Evolutionary conservation across 192 early-diverging fungal genomes (phyloP).

Genomic region (Haplosporangium gracile): DNA sequence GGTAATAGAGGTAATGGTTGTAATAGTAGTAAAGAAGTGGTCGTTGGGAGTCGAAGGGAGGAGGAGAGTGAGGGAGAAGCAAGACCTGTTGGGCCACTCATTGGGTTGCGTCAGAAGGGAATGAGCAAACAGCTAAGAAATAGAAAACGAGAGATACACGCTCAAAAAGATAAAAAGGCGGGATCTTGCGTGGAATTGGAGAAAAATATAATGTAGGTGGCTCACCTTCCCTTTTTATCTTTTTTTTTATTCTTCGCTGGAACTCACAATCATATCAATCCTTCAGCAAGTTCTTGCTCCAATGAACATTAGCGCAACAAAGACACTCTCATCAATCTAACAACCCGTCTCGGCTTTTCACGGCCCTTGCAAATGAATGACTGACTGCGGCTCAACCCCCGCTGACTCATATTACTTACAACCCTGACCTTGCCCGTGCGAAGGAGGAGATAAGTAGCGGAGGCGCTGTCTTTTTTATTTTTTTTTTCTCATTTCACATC

Average conservation of each 20-base stretch:
- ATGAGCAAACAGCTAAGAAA: not conserved
- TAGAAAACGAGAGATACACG: not conserved
- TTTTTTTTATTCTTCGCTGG: no score
- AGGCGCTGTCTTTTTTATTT: slow-evolving; percentile 5
- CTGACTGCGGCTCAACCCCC: not conserved
- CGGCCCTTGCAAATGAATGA: not conserved
- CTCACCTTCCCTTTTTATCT: no score
- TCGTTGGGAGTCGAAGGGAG: slow-evolving; percentile 2
- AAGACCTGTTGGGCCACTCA: not conserved
- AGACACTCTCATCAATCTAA: not conserved
- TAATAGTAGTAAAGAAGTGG: slow-evolving; percentile 7
- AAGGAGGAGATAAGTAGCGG: not conserved
- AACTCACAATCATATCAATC: no score
- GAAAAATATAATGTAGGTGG: no score
- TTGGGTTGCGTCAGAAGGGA: not conserved
- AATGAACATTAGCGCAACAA: no score
- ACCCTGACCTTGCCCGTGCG: not conserved
- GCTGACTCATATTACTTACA: slow-evolving; percentile 6
- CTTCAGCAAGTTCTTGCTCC: no score
- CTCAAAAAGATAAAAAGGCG: not conserved
- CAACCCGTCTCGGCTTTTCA: not conserved
- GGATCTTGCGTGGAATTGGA: not conserved
- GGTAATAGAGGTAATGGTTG: not conserved
- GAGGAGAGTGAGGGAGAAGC: slow-evolving; percentile 6
- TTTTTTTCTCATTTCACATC: not conserved